Conservation (phyloP, 2,329 filamentous ascomycete species). For the Aspergillus sp. region DNA sequence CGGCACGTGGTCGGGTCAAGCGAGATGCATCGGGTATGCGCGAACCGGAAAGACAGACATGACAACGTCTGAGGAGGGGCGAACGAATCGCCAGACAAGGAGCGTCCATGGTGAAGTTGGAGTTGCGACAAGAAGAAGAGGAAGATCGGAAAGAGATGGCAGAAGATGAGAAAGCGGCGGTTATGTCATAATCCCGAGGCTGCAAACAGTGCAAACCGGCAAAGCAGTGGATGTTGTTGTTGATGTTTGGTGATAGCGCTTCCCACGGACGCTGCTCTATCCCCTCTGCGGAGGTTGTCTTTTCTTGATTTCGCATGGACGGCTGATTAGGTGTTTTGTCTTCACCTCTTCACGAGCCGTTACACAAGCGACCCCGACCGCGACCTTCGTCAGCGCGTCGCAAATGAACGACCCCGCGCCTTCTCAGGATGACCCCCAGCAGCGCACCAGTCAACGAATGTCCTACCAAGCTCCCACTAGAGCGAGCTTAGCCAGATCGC, state of each 20-base stretch:
- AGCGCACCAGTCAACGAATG: conserved; percentile 45
- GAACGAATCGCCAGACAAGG: conserved; percentile 22
- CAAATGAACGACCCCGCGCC: conserved; percentile 36
- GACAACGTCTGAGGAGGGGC: conserved; percentile 19
- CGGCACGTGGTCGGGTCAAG: conserved; percentile 22
- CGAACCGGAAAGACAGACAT: neutral
- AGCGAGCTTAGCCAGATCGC: conserved; percentile 63
- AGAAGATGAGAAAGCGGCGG: conserved; percentile 8
- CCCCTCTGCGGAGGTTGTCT: neutral
- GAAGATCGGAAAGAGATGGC: neutral
- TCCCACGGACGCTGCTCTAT: neutral
- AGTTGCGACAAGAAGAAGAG: neutral
- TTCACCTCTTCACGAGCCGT: neutral
- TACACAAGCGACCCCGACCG: conserved; percentile 54
- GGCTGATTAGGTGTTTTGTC: neutral
- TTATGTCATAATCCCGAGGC: conserved; percentile 35
- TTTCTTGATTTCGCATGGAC: neutral
- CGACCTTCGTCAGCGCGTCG: conserved; percentile 45
- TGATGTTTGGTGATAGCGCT: neutral
- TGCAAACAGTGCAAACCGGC: conserved; percentile 43
- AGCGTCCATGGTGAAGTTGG: conserved; percentile 29
- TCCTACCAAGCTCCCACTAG: conserved; percentile 70
- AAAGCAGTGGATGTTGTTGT: neutral
- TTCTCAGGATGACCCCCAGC: conserved; percentile 22
- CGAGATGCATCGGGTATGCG: conserved; percentile 5